Evolutionary conservation across 495 filamentous ascomycete genomes (phyloP).

Genomic region (Penicillium ucsense): DNA sequence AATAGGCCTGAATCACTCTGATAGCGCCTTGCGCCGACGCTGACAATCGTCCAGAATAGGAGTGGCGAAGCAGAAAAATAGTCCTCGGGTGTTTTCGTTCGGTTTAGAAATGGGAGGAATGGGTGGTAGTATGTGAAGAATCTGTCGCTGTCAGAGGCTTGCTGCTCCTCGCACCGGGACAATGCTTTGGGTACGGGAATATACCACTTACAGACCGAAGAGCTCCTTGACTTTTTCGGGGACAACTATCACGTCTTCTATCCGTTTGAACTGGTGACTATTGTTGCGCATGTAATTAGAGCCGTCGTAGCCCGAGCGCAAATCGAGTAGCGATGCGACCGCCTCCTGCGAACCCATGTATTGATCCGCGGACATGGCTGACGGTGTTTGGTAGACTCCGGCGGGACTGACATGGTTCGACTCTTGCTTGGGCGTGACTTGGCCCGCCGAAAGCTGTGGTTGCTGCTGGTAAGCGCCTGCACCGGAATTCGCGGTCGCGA

Average conservation of each 20-base stretch:
- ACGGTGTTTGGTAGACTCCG: conserved; percentile 34
- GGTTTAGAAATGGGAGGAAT: conserved; percentile 74
- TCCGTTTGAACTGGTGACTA: conserved; percentile 35
- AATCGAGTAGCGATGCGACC: conserved; percentile 70
- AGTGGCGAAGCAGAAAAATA: conserved; percentile 66
- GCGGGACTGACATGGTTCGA: conserved; percentile 38
- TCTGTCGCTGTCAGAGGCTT: conserved; percentile 13
- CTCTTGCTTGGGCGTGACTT: conserved; percentile 42
- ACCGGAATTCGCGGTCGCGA: conserved; percentile 33
- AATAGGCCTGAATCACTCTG: conserved; percentile 54
- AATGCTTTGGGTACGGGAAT: not conserved
- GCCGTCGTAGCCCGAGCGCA: conserved; percentile 49
- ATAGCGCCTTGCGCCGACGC: conserved; percentile 71
- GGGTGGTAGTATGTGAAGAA: conserved; percentile 79
- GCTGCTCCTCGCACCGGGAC: not conserved
- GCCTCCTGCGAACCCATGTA: conserved; percentile 80
- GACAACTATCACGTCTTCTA: conserved; percentile 66
- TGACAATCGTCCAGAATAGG: conserved; percentile 81
- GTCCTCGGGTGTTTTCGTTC: conserved; percentile 57
- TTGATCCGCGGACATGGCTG: conserved; percentile 38
- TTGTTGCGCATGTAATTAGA: conserved; percentile 37
- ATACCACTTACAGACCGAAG: conserved; percentile 53
- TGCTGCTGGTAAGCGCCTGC: conserved; percentile 36
- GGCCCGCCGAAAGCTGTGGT: conserved; percentile 40
- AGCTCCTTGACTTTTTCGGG: conserved; percentile 64